Evolutionary conservation across 495 filamentous ascomycete genomes (phyloP), one percentile per base, ranked within the genome.

Genomic region (Neurospora cerealis): DNA sequence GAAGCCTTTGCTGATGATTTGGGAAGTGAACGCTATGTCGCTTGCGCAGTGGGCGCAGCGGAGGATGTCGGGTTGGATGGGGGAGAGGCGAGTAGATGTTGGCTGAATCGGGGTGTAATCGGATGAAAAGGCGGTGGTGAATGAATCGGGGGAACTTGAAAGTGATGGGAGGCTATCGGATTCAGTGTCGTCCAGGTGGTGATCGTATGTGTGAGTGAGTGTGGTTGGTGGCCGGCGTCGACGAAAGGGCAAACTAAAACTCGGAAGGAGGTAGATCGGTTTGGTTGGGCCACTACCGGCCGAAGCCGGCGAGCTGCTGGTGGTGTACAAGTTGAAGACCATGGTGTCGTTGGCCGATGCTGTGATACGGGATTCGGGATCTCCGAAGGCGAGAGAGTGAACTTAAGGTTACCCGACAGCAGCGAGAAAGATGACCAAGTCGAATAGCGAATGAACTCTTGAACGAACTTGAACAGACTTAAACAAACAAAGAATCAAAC

Each of bases 1-100:
- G 84, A 98, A 98, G 69, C 93, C 93, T 85, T 95, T 97, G 83
- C 88, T 91, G 77, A 97, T 90, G 72, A 97, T 94, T 78, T 96
- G 93, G 36, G 87, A 88, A 38, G 87, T 88, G 76, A 91, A 88
- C 75, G 92, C 93, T 32, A 97, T 85, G 79, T 97, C 91, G 69
- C 89, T 83, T 54, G 90, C 84, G 81, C 94, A 98, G 69, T 83
- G 87, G 62, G 87, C 83, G 82, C 94, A 98, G 74, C 90, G 90
- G 70, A 98, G 87, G 70, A 83, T 86, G 75, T 83, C 78, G 9
- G 85, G 82, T 7, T 80, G 80, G 48, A 78, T 75, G 39, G 79
- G 82, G 37, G 81, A 54, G 41, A 86, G 77, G 1, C 76, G 75
- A 3, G 66, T 15, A 24, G 70, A 34, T 4, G 37, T 7, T 34